phyloP scores from a whole-genome alignment of 2,329 filamentous ascomycete species.

The Amauroascus verrucosus region DNA sequence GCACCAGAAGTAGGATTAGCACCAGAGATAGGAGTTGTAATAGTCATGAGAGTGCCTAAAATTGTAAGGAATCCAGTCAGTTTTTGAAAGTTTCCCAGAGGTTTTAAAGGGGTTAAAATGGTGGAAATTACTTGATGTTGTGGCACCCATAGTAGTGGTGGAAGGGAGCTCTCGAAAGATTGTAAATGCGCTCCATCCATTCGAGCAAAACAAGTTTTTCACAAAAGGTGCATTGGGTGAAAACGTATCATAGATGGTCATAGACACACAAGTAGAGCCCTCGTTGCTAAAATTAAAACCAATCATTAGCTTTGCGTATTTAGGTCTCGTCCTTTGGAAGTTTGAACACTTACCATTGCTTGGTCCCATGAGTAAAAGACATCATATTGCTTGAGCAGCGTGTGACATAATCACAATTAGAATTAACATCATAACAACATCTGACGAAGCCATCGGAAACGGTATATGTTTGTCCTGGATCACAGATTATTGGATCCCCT shows the following conservation, averaged over 20 bases:
- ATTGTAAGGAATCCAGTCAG: neutral
- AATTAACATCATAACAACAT: neutral
- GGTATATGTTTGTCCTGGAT: slow-evolving; percentile 4
- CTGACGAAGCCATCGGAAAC: slow-evolving; percentile 6
- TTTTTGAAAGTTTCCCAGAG: neutral
- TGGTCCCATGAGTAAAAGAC: neutral
- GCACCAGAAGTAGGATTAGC: neutral
- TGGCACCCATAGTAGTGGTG: neutral
- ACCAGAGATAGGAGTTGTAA: too few species aligned
- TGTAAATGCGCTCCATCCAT: slow-evolving; percentile 6
- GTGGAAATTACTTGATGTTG: neutral
- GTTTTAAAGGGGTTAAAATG: neutral
- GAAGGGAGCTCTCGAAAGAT: slow-evolving; percentile 3
- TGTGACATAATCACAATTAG: slow-evolving; percentile 2
- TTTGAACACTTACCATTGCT: neutral
- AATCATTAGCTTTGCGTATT: neutral
- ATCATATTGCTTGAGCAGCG: slow-evolving; percentile 7
- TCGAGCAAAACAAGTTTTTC: slow-evolving; percentile 7
- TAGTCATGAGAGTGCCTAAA: too few species aligned
- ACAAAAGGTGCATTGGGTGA: neutral
- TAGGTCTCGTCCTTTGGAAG: neutral
- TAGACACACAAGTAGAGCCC: slow-evolving; percentile 5
- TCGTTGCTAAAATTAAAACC: neutral
- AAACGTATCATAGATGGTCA: slow-evolving; percentile 5
- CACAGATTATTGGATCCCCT: slow-evolving; percentile 9